Percentiles rank a stretch among this genome's conserved stretches.
Evolutionary conservation across 176 grass and related monocot species (phyloP).

Genomic region (Typha latifolia): DNA sequence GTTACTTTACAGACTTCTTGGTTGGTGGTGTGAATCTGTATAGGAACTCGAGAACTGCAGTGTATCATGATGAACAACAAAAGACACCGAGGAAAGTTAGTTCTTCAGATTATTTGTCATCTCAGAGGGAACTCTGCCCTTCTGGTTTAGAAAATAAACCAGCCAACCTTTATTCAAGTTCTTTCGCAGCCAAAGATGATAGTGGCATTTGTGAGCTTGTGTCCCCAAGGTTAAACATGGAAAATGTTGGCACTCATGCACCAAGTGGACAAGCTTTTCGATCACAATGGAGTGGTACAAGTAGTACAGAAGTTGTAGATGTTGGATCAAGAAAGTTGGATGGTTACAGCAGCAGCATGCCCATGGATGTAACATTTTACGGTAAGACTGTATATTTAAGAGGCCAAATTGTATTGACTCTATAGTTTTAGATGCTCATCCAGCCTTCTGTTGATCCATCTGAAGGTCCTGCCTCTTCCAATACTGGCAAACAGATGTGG

Average conservation of each 20-base stretch:
- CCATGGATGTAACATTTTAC: conserved; percentile 44
- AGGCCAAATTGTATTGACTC: neutral
- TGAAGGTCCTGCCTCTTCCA: conserved; percentile 46
- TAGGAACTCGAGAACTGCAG: conserved; percentile 40
- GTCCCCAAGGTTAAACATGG: conserved; percentile 28
- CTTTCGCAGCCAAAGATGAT: conserved; percentile 13
- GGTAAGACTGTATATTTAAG: conserved; percentile 32
- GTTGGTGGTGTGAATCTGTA: conserved; percentile 10
- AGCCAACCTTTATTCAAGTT: conserved; percentile 3
- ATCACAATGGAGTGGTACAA: conserved; percentile 25
- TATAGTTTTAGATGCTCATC: conserved; percentile 3
- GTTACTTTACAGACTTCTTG: neutral
- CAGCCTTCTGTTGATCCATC: conserved; percentile 21
- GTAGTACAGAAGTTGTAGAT: conserved; percentile 17
- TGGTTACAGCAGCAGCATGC: conserved; percentile 25
- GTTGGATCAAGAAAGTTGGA: conserved; percentile 7
- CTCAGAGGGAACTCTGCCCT: conserved; percentile 13
- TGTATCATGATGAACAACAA: conserved; percentile 37
- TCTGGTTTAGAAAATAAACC: conserved; percentile 16
- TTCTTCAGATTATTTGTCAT: conserved; percentile 18
- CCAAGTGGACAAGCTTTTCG: conserved; percentile 27
- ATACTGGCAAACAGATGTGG: conserved; percentile 32
- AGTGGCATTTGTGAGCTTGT: conserved; percentile 3
- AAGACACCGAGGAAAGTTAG: conserved; percentile 24
- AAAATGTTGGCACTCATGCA: conserved; percentile 10